Percentiles rank a stretch among this genome's conserved stretches.
phyloP scores from a whole-genome alignment of 805 yeast genomes.

The Candida maris region DNA sequence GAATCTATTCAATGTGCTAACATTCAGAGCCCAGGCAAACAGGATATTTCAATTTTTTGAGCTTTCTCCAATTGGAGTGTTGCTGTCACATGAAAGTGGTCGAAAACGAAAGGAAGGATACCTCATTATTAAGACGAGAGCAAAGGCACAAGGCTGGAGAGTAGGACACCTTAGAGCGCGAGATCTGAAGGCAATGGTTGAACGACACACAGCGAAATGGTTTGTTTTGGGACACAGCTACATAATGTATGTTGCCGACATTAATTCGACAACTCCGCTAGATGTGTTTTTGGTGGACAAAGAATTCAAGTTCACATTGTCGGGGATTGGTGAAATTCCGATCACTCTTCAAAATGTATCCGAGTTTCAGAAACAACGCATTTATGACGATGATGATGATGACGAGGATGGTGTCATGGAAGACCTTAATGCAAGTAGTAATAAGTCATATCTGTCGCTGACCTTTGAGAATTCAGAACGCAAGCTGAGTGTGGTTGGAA shows the following conservation, averaged over 20 bases:
- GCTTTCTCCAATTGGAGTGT: constrained; percentile 80
- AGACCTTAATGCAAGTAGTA: constrained; percentile 27
- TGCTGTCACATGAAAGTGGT: constrained; percentile 77
- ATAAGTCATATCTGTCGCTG: constrained; percentile 48
- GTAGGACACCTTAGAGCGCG: constrained; percentile 81
- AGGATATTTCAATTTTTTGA: constrained; percentile 84
- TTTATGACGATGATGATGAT: constrained; percentile 36
- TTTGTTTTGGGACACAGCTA: constrained; percentile 80
- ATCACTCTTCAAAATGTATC: constrained; percentile 16
- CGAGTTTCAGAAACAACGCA: constrained; percentile 19
- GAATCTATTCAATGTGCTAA: constrained; percentile 52
- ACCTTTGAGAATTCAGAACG: constrained; percentile 76
- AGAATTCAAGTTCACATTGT: constrained; percentile 54
- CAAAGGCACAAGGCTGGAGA: constrained; percentile 92
- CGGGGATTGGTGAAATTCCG: constrained; percentile 36
- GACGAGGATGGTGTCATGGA: constrained; percentile 36
- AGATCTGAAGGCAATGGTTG: constrained; percentile 82
- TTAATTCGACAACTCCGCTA: constrained; percentile 79
- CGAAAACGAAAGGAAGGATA: constrained; percentile 89
- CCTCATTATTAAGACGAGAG: constrained; percentile 73
- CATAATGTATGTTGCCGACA: constrained; percentile 79
- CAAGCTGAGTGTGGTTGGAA: constrained; percentile 67
- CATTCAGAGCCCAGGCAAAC: constrained; percentile 78
- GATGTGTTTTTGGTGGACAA: constrained; percentile 91
- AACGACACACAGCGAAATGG: constrained; percentile 92